Conservation (phyloP, 257 asterid genomes). For the Ballota nigra region DNA sequence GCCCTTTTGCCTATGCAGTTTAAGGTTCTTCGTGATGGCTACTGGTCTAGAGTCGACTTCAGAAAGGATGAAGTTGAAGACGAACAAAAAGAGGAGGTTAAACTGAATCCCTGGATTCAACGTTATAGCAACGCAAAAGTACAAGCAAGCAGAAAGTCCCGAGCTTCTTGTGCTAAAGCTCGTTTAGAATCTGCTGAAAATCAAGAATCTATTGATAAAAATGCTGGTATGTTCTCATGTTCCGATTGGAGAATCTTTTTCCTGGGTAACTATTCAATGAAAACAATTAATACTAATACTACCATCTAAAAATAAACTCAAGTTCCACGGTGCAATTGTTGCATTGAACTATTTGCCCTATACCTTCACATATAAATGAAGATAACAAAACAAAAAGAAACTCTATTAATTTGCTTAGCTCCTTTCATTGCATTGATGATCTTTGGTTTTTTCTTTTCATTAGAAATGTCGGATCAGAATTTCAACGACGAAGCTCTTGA, state of each 20-base stretch:
- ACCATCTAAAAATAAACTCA: not conserved
- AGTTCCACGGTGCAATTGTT: not conserved
- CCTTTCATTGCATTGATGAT: not conserved
- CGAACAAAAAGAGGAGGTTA: conserved; percentile 32
- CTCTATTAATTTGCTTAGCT: not conserved
- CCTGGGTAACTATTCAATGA: not conserved
- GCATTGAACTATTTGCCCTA: not conserved
- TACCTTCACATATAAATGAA: not conserved
- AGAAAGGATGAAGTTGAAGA: conserved; percentile 31
- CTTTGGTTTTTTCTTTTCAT: conserved; percentile 8
- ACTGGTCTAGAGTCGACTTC: conserved; percentile 50
- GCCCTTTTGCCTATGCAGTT: conserved; percentile 33
- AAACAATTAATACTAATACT: not conserved
- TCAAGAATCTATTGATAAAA: conserved; percentile 30
- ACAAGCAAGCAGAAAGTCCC: conserved; percentile 30
- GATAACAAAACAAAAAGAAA: not conserved
- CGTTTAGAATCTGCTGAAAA: not conserved
- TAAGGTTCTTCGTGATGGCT: conserved; percentile 61
- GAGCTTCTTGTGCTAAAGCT: conserved; percentile 21
- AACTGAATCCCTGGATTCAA: conserved; percentile 50
- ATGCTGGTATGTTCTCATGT: conserved; percentile 42
- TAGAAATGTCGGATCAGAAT: conserved; percentile 70
- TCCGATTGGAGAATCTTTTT: not conserved
- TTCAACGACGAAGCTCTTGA: conserved; percentile 49
- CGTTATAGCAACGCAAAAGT: conserved; percentile 38